Evolutionary conservation across 208 protist species (phyloP).

Genomic region (Leishmania braziliensis): DNA sequence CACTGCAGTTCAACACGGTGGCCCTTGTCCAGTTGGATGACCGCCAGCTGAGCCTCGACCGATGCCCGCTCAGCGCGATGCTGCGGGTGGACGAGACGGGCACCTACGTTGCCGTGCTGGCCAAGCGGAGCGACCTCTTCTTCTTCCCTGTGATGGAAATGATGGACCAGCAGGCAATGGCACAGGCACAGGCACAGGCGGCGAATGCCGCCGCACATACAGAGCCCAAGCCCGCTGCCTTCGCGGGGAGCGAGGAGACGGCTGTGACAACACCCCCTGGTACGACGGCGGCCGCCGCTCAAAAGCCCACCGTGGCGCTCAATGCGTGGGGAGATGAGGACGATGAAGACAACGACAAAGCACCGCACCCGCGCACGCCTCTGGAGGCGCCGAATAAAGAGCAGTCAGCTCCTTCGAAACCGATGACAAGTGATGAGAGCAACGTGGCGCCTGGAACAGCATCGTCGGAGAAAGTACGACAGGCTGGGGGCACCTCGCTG

Average conservation of each 20-base stretch:
- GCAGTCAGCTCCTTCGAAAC: background rate
- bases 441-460: background rate
- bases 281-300: conserved; percentile 2
- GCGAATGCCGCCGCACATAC: background rate
- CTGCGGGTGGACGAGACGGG: conserved; percentile 76
- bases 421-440: no score
- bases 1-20: conserved; percentile 66
- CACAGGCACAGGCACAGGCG: background rate
- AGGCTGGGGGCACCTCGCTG: conserved; percentile 10
- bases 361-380: background rate
- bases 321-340: conserved; percentile 87
- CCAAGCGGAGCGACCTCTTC: conserved; percentile 70
- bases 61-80: conserved; percentile 51
- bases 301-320: conserved; percentile 36
- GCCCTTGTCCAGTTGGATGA: conserved; percentile 85
- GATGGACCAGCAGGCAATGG: conserved; percentile 10
- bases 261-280: background rate
- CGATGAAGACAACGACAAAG: conserved; percentile 55
- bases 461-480: background rate
- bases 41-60: conserved; percentile 46
- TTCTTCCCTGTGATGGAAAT: conserved; percentile 61
- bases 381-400: background rate
- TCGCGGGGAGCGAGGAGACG: conserved; percentile 13
- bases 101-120: conserved; percentile 64
- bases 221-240: conserved; percentile 7